Evolutionary conservation across 1,284 basidiomycete genomes (phyloP).

Genomic region (Somion occarium): DNA sequence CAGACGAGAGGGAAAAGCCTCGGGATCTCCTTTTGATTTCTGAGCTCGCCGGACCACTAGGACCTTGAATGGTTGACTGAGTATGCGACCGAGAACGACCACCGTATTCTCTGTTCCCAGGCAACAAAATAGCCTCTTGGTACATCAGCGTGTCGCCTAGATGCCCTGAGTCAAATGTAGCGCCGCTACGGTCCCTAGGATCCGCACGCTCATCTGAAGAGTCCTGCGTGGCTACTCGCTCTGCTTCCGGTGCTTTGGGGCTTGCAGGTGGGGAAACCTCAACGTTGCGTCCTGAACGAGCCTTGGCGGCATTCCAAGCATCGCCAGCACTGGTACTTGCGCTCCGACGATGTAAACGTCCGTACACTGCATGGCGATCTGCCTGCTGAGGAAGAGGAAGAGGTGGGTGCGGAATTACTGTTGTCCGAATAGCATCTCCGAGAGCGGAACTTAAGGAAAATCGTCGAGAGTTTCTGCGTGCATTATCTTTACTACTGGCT

Average conservation of each 20-base stretch:
- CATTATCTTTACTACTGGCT: neutral
- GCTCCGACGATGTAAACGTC: neutral
- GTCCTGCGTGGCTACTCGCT: too few relatives aligned
- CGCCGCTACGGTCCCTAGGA: too few relatives aligned
- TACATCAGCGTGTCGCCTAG: too few relatives aligned
- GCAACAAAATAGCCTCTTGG: too few relatives aligned
- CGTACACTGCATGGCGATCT: neutral
- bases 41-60: neutral
- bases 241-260: too few relatives aligned
- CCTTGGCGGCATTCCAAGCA: conserved; percentile 4
- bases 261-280: too few relatives aligned
- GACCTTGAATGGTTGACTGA: conserved; percentile 3
- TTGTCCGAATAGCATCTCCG: conserved; percentile 18
- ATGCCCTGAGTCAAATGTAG: too few relatives aligned
- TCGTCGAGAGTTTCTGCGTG: conserved; percentile 13
- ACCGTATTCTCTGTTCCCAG: too few relatives aligned
- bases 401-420: conserved; percentile 23
- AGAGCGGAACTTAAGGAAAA: conserved; percentile 25
- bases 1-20: conserved; percentile 27
- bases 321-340: conserved; percentile 5
- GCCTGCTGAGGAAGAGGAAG: conserved; percentile 10
- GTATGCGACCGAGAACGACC: conserved; percentile 1
- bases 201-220: too few relatives aligned
- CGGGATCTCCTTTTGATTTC: conserved; percentile 17
- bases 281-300: neutral